Conservation (phyloP, 2,329 filamentous ascomycete genomes). For the Remersonia thermophila region DNA sequence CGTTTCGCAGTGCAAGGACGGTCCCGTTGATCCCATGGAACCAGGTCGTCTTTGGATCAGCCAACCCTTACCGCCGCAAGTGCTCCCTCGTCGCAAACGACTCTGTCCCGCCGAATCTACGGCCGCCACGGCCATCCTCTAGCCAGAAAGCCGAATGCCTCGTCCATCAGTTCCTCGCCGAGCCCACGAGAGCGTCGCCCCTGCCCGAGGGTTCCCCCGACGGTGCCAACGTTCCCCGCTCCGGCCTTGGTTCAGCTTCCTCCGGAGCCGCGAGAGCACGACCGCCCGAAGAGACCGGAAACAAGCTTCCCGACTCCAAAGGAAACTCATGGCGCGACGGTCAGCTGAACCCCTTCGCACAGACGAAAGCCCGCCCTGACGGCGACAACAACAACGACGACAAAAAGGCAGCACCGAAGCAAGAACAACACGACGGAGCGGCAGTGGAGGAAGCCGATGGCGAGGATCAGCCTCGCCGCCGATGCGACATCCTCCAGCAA, state of each 20-base stretch:
- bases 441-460: not conserved
- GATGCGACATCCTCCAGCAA: constrained; percentile 1
- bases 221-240: constrained; percentile 15
- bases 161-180: constrained; percentile 53
- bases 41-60: constrained; percentile 50
- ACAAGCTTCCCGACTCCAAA: too few species aligned
- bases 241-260: not conserved
- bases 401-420: too few species aligned
- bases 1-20: too few species aligned
- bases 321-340: too few species aligned
- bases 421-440: not conserved
- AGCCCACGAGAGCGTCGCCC: constrained; percentile 30
- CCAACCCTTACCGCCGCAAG: constrained; percentile 51
- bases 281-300: too few species aligned
- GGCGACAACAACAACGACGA: too few species aligned
- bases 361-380: too few species aligned
- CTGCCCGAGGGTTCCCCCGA: constrained; percentile 11
- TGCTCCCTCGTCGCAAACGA: constrained; percentile 49
- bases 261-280: not conserved
- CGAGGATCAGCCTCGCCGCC: not conserved
- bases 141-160: constrained; percentile 42
- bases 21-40: too few species aligned
- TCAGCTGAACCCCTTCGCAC: too few species aligned
- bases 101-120: constrained; percentile 25
- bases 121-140: constrained; percentile 10